Evolutionary conservation across 2,329 filamentous ascomycete species (phyloP), one percentile per base, ranked within the genome.

Genomic region (Fusarium pininemorale): DNA sequence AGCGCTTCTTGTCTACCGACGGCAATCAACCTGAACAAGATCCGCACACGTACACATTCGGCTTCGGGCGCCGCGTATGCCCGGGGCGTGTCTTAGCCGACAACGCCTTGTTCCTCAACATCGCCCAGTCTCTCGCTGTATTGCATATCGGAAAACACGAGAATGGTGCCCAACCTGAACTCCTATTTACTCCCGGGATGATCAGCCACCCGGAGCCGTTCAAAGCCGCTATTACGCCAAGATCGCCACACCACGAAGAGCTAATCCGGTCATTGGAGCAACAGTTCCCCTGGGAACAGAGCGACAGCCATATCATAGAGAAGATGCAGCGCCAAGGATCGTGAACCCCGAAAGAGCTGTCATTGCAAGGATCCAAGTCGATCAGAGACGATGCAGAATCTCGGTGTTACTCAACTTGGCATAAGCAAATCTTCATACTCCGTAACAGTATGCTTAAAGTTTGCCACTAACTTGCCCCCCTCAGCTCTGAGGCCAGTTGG

Each of bases 121-220:
- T 83, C 26, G 85, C 80, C 0, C 85, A 85, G 47, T 78, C 82
- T 0, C 79, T 90, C 7, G 81, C 87, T 0, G 85, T 84, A 0
- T 89, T 89, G 61, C 77, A 81, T 7, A 81, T 88, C 10, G 67
- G 50, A 6, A 65, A 47, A 8, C 41, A 69, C 4, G 45, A 41
- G 1, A 28, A 61, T 14, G 50, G 30, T 32, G 41, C 35, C 18
- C 38, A 63, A 4, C n/a, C 61, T 4, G 28, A 66, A 24, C 39
- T 66, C 14, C 16, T 26, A 15, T 75, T 75, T 26, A 73, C 51
- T 2, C 62, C 75, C 4, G 75, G 75, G 18, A 45, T 74, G 6
- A 42, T 77, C 13, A 75, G 69, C 30, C 73, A 71, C 20, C 73
- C 73, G 5, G 32, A 55, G 24, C 55, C 66, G 7, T 77, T 73